Percentiles rank a stretch among this genome's conserved stretches.
These are phyloP conservation scores for Tetrahymena borealis DNA, from an alignment of 73 alveolate species.

Conservation along the genomic window DNA sequence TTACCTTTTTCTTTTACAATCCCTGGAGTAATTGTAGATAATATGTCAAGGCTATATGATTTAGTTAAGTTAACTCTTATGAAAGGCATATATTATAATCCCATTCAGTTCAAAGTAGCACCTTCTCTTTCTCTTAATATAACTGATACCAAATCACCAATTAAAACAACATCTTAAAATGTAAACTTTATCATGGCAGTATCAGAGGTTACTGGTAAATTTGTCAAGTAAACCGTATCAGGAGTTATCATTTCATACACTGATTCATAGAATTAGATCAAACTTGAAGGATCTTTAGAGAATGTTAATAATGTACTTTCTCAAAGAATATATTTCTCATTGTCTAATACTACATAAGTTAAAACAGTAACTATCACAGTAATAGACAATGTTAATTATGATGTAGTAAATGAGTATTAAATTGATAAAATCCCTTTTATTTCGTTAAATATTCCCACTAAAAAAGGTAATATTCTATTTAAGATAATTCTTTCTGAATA, in stretches of 20 bases:
- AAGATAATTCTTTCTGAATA: not conserved
- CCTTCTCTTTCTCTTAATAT: not conserved
- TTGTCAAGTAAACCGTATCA: not conserved
- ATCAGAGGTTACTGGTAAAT: not conserved
- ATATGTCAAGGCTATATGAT: not conserved
- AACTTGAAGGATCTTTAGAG: not conserved
- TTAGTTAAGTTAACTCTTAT: not conserved
- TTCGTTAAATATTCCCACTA: not conserved
- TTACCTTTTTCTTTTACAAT: not conserved
- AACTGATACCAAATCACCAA: not conserved
- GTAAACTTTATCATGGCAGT: not conserved
- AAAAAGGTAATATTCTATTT: not conserved
- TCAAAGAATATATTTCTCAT: not conserved
- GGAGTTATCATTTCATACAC: not conserved
- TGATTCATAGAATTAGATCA: not conserved
- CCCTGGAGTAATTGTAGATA: not conserved
- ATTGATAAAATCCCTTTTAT: not conserved
- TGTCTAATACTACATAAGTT: not conserved
- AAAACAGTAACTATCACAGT: not conserved
- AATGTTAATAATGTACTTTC: not conserved
- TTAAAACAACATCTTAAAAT: not conserved
- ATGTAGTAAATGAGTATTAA: not conserved
- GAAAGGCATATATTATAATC: not conserved
- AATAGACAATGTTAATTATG: not conserved
- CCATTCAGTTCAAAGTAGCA: not conserved